Conservation (phyloP, 371 early-diverging fungal species). For the Mucor saturninus region DNA sequence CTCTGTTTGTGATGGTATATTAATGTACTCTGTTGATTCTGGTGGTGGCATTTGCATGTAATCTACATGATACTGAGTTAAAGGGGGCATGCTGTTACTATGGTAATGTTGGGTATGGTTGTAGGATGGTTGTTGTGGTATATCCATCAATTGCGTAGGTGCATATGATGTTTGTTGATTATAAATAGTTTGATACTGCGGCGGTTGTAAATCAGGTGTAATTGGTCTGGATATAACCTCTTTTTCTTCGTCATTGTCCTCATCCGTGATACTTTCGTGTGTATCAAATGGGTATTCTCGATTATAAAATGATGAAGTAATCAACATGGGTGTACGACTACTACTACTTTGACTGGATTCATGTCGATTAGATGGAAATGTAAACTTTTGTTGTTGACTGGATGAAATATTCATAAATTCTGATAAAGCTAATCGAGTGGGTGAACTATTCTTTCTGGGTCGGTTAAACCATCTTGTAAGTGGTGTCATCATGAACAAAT, state of each 20-base stretch:
- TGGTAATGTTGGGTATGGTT: not conserved
- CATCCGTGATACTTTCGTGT: not conserved
- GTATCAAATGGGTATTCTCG: constrained; percentile 3
- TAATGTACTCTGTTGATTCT: not conserved
- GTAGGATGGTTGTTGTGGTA: not conserved
- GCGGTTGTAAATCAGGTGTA: not conserved
- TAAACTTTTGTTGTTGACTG: not conserved
- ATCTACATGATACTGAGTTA: too few species aligned
- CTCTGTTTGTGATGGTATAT: not conserved
- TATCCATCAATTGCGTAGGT: not conserved
- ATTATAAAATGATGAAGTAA: constrained; percentile 15
- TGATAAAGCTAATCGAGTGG: constrained; percentile 1
- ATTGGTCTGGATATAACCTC: not conserved
- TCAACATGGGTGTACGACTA: constrained; percentile 10
- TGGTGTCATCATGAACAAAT: not conserved
- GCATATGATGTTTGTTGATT: not conserved
- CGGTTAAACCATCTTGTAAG: constrained; percentile 11
- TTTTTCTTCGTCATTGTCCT: not conserved
- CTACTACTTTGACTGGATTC: not conserved
- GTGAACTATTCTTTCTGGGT: constrained; percentile 10
- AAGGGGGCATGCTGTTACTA: too few species aligned
- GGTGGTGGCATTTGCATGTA: too few species aligned
- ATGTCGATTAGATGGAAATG: constrained; percentile 5
- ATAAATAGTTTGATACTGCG: not conserved
- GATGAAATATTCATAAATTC: constrained; percentile 6